Evolutionary conservation across 768 basidiomycete genomes (phyloP).

Genomic region (Pleurotus salmoneostramineus): DNA sequence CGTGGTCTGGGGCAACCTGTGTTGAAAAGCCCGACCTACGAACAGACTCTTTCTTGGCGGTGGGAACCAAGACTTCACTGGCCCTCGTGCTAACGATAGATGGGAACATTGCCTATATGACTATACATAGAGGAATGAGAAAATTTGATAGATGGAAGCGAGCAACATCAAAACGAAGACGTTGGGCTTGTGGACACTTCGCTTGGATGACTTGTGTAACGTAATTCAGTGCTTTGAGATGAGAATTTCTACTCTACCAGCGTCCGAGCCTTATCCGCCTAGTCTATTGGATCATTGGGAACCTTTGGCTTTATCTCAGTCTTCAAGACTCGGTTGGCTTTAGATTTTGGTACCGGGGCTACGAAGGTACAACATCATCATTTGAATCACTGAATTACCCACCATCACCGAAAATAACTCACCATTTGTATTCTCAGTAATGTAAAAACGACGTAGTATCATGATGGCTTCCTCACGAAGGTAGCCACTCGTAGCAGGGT

Average conservation of each 20-base stretch:
- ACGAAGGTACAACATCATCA: constrained; percentile 11
- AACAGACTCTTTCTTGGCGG: not conserved
- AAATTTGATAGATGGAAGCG: not conserved
- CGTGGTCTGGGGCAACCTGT: not conserved
- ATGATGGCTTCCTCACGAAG: constrained; percentile 83
- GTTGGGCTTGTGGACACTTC: not conserved
- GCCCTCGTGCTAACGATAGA: not conserved
- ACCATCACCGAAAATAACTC: constrained; percentile 2
- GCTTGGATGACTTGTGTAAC: not conserved
- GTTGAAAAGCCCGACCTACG: too few relatives aligned
- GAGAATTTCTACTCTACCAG: not conserved
- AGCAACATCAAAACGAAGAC: not conserved
- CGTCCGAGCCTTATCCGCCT: not conserved
- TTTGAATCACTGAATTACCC: not conserved
- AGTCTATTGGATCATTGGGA: constrained; percentile 13
- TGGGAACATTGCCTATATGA: not conserved
- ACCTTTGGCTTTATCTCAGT: constrained; percentile 55
- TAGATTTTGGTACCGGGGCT: constrained; percentile 92
- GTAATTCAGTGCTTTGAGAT: not conserved
- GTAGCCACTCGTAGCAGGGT: constrained; percentile 72
- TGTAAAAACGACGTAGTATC: constrained; percentile 82
- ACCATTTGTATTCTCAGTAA: constrained; percentile 94
- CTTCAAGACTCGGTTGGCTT: constrained; percentile 80
- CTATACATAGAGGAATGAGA: not conserved
- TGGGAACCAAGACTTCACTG: not conserved